Evolutionary conservation across 1,284 basidiomycete species (phyloP).

Genomic region (Sanguinoderma infundibulare): DNA sequence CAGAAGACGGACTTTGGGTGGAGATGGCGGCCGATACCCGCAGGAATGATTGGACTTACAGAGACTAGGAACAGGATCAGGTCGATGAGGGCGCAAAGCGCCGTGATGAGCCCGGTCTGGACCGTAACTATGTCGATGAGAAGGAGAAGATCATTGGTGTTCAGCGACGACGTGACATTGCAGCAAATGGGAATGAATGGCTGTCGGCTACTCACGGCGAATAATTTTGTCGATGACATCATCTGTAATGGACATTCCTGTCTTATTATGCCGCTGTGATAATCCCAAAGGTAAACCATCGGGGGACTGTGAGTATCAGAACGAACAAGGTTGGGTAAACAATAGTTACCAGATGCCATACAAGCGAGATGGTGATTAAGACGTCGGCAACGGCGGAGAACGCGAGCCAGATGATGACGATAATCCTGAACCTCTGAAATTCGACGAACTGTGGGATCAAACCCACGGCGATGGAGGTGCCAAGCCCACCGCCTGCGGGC

Average conservation of each 20-base stretch:
- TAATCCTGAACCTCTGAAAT: constrained; percentile 38
- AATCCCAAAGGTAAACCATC: too few relatives aligned
- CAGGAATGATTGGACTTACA: constrained; percentile 1
- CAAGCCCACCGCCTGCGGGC: constrained; percentile 35
- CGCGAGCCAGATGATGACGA: constrained; percentile 40
- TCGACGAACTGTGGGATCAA: constrained; percentile 36
- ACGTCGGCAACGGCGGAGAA: constrained; percentile 35
- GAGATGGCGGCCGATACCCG: not conserved
- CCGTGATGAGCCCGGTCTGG: constrained; percentile 42
- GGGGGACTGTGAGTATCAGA: not conserved
- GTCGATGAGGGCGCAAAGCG: constrained; percentile 20
- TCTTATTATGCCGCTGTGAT: constrained; percentile 37
- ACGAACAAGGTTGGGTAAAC: not conserved
- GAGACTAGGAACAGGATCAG: constrained; percentile 9
- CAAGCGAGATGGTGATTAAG: constrained; percentile 34
- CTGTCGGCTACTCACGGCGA: constrained; percentile 32
- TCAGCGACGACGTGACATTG: not conserved
- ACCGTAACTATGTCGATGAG: constrained; percentile 37
- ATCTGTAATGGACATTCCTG: constrained; percentile 27
- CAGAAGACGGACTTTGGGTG: not conserved
- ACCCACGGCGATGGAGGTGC: constrained; percentile 38
- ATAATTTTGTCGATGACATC: constrained; percentile 37
- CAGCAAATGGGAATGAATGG: not conserved
- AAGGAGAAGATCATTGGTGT: not conserved
- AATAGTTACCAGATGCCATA: constrained; percentile 13